Conservation (phyloP, 352 stramenopile species). For the Globisporangium sylvaticum region DNA sequence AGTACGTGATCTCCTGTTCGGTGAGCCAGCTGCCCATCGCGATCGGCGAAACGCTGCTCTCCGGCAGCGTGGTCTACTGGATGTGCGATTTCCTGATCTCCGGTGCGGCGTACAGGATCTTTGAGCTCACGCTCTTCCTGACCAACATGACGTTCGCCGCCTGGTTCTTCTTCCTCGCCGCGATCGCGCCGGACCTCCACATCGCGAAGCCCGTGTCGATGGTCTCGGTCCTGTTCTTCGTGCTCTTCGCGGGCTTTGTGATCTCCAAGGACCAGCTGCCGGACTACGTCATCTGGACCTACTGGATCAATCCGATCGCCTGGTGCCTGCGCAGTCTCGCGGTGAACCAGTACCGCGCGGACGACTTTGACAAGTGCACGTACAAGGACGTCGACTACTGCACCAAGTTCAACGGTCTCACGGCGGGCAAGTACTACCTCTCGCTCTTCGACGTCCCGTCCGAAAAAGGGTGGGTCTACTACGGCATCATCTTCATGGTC, state of each 20-base stretch:
- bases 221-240: slow-evolving; percentile 22
- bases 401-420: slow-evolving; percentile 10
- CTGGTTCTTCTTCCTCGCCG: slow-evolving; percentile 28
- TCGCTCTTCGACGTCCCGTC: slow-evolving; percentile 22
- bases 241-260: slow-evolving; percentile 34
- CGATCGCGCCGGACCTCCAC: slow-evolving; percentile 14
- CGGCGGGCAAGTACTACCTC: slow-evolving; percentile 19
- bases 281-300: slow-evolving; percentile 32
- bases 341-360: slow-evolving; percentile 17
- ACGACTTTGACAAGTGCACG: slow-evolving; percentile 11
- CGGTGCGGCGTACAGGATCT: slow-evolving; percentile 26
- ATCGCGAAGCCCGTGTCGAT: slow-evolving; percentile 30
- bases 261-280: slow-evolving; percentile 27
- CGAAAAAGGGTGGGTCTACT: slow-evolving; percentile 19
- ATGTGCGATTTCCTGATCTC: slow-evolving; percentile 46
- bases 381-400: slow-evolving; percentile 23
- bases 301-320: slow-evolving; percentile 35
- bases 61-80: slow-evolving; percentile 69
- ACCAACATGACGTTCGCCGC: slow-evolving; percentile 22
- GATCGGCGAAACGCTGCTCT: slow-evolving; percentile 48
- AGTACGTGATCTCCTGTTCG: slow-evolving; percentile 44
- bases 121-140: slow-evolving; percentile 44
- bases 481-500: slow-evolving; percentile 22
- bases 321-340: slow-evolving; percentile 24
- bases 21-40: slow-evolving; percentile 23